Evolutionary conservation across 2,329 filamentous ascomycete genomes (phyloP).

Genomic region (Monosporascus sp.): DNA sequence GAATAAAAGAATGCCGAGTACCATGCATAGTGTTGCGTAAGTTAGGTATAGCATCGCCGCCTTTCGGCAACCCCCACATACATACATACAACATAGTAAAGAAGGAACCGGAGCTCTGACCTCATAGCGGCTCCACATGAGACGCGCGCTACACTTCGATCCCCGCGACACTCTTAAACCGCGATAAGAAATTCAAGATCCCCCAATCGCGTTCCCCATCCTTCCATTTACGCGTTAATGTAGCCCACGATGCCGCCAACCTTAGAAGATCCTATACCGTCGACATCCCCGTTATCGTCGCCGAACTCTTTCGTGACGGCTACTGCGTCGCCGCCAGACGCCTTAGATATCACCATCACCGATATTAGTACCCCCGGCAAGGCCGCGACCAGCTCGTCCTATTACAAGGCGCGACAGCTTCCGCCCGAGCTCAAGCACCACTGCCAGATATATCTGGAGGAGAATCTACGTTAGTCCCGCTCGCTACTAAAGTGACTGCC

Average conservation of each 20-base stretch:
- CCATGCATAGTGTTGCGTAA: no score
- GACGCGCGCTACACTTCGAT: no score
- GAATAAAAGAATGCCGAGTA: no score
- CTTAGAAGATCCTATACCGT: not conserved
- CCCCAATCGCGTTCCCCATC: no score
- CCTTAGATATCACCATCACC: slow-evolving; percentile 8
- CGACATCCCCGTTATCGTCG: slow-evolving; percentile 16
- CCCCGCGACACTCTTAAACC: no score
- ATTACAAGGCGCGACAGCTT: slow-evolving; percentile 50
- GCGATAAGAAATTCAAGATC: no score
- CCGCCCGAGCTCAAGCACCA: slow-evolving; percentile 61
- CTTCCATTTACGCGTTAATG: not conserved
- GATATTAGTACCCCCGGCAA: slow-evolving; percentile 16
- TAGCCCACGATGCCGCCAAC: slow-evolving; percentile 9
- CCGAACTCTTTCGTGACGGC: slow-evolving; percentile 18
- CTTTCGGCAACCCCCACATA: no score
- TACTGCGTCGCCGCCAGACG: slow-evolving; percentile 11
- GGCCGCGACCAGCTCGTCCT: slow-evolving; percentile 24
- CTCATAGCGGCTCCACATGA: no score
- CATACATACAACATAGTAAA: no score
- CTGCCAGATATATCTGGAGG: slow-evolving; percentile 68
- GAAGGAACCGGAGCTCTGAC: no score
- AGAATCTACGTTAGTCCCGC: slow-evolving; percentile 56
- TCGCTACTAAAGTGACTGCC: slow-evolving; percentile 1
- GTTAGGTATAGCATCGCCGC: no score